A percentile compares a stretch with the other conserved stretches of the same genome.
These are phyloP conservation scores for Erodium maritimum DNA, from an alignment of 345 rosid species.

Conservation along the genomic window DNA sequence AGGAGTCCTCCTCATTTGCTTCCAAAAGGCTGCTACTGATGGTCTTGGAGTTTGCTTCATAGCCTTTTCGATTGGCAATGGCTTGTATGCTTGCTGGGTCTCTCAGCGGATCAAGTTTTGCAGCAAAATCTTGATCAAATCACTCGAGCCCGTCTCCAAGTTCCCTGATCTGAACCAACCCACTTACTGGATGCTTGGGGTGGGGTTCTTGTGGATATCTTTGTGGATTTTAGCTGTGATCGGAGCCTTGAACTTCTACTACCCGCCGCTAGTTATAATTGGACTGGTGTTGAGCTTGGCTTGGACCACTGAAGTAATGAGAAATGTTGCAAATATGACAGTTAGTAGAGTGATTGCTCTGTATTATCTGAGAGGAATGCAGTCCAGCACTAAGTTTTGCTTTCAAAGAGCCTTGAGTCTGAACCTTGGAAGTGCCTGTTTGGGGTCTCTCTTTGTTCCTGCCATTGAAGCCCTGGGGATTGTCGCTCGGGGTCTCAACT, in stretches of 20 bases:
- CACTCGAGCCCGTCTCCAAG: conserved; percentile 63
- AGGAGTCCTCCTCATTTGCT: conserved; percentile 86
- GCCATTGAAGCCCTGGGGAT: conserved; percentile 81
- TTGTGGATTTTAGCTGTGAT: conserved; percentile 81
- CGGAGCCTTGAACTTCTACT: conserved; percentile 70
- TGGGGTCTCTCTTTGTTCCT: conserved; percentile 88
- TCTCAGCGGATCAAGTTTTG: conserved; percentile 50
- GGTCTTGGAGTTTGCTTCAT: conserved; percentile 73
- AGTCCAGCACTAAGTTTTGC: conserved; percentile 68
- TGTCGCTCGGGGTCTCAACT: conserved; percentile 66
- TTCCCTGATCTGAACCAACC: conserved; percentile 68
- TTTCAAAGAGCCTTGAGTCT: conserved; percentile 77
- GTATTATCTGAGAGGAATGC: conserved; percentile 85
- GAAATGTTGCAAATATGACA: conserved; percentile 77
- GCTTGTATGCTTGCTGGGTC: conserved; percentile 93
- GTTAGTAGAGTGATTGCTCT: conserved; percentile 66
- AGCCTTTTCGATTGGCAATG: conserved; percentile 70
- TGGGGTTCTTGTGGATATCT: conserved; percentile 96
- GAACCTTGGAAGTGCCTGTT: conserved; percentile 90
- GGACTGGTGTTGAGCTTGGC: conserved; percentile 46
- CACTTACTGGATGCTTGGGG: conserved; percentile 67
- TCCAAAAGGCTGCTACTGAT: conserved; percentile 71
- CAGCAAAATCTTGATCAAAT: conserved; percentile 42
- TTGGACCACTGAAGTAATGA: conserved; percentile 92
- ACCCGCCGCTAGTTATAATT: conserved; percentile 44